Conservation (phyloP, 306 rosid species). For the Ammopiptanthus mongolicus region DNA sequence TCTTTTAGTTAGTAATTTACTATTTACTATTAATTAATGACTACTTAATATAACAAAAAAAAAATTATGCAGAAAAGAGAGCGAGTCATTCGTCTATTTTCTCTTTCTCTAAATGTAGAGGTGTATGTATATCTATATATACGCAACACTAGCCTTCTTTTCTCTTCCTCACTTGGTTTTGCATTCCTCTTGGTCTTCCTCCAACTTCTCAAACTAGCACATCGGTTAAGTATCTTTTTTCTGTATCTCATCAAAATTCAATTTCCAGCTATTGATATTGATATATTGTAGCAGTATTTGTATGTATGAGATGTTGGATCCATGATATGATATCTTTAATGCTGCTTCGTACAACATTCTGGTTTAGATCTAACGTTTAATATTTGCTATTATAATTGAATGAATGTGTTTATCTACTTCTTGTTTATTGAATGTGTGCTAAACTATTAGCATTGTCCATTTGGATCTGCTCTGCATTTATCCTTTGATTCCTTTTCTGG, state of each 20-base stretch:
- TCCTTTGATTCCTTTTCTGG: background rate
- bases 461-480: background rate
- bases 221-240: conserved; percentile 20
- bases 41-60: background rate
- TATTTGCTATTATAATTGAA: background rate
- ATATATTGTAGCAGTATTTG: background rate
- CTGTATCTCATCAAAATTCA: background rate
- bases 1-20: background rate
- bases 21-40: background rate
- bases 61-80: background rate
- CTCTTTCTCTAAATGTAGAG: conserved; percentile 8
- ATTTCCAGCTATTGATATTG: background rate
- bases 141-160: background rate
- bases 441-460: background rate
- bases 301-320: conserved; percentile 17
- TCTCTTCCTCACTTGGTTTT: background rate
- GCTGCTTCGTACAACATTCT: background rate
- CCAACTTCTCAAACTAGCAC: background rate
- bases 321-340: background rate
- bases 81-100: conserved; percentile 30
- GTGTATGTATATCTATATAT: background rate
- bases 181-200: background rate
- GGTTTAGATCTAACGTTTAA: conserved; percentile 5
- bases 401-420: background rate
- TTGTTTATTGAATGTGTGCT: background rate